phyloP scores from a whole-genome alignment of 2,329 filamentous ascomycete genomes.

The Apiospora rasikravindrae region DNA sequence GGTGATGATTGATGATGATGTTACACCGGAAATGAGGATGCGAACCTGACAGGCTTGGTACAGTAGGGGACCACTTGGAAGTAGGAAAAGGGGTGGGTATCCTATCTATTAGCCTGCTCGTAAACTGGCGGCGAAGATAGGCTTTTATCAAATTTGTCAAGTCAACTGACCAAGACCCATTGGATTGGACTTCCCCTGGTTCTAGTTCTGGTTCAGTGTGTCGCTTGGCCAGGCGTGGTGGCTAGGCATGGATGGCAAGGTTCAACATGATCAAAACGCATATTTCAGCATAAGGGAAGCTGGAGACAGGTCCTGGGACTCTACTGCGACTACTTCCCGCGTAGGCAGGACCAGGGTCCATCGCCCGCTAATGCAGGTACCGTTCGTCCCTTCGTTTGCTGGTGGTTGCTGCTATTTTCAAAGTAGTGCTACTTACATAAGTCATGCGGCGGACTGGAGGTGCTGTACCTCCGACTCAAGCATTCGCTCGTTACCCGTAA shows the following conservation, averaged over 20 bases:
- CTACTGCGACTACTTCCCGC: too few species aligned
- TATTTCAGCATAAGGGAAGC: slow-evolving; percentile 6
- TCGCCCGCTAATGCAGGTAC: slow-evolving; percentile 11
- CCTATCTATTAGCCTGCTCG: not conserved
- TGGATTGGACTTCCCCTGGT: not conserved
- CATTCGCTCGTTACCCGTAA: not conserved
- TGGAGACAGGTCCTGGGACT: not conserved
- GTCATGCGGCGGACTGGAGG: too few species aligned
- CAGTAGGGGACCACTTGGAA: not conserved
- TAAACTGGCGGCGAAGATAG: not conserved
- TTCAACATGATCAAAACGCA: slow-evolving; percentile 13
- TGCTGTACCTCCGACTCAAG: not conserved
- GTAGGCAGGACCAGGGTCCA: not conserved
- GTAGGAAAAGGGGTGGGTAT: slow-evolving; percentile 8
- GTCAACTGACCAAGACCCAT: not conserved
- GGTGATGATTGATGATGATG: not conserved
- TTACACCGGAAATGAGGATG: slow-evolving; percentile 19
- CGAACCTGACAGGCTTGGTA: slow-evolving; percentile 11
- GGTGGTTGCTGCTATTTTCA: not conserved
- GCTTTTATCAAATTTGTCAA: slow-evolving; percentile 9
- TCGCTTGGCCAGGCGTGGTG: not conserved
- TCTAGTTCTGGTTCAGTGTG: slow-evolving; percentile 1
- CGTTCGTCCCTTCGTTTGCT: slow-evolving; percentile 6
- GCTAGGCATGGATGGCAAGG: not conserved
- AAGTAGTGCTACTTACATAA: not conserved